Evolutionary conservation across 805 yeast genomes (phyloP).

Genomic region (Candida yuanshanica): DNA sequence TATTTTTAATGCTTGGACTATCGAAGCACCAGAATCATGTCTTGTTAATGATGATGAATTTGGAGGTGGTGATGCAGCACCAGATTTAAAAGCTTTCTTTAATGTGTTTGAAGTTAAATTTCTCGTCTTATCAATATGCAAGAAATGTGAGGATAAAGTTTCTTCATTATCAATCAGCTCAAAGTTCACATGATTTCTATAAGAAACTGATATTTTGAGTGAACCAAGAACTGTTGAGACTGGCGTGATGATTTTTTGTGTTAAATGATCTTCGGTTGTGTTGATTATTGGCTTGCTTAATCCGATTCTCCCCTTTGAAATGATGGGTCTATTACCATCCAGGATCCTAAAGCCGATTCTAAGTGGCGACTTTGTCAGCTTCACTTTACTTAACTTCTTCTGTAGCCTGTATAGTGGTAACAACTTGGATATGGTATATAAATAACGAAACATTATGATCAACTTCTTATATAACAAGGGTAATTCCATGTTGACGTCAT

Average conservation of each 20-base stretch:
- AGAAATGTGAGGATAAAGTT: conserved; percentile 51
- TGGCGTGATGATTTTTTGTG: conserved; percentile 60
- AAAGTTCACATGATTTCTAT: conserved; percentile 67
- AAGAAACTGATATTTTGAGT: conserved; percentile 70
- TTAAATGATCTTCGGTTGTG: conserved; percentile 41
- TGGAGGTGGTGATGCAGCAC: conserved; percentile 28
- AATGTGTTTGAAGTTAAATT: conserved; percentile 16
- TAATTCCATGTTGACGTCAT: conserved; percentile 41
- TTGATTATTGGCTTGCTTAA: conserved; percentile 59
- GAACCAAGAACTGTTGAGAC: conserved; percentile 73
- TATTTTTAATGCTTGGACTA: conserved; percentile 32
- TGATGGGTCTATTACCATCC: conserved; percentile 75
- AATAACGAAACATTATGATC: conserved; percentile 64
- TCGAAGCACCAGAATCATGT: conserved; percentile 39
- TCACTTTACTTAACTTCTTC: conserved; percentile 35
- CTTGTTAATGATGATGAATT: conserved; percentile 28
- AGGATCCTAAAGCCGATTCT: conserved; percentile 54
- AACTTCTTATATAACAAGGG: conserved; percentile 71
- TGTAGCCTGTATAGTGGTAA: conserved; percentile 67
- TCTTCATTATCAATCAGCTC: conserved; percentile 62
- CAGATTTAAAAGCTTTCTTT: conserved; percentile 28
- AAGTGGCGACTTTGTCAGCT: conserved; percentile 33
- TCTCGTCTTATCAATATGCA: conserved; percentile 36
- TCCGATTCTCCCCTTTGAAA: conserved; percentile 81
- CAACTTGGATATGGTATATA: conserved; percentile 59